These are phyloP conservation scores for Colletotrichum tamarilloi DNA, from an alignment of 2,329 filamentous ascomycete genomes.

Conservation along the genomic window DNA sequence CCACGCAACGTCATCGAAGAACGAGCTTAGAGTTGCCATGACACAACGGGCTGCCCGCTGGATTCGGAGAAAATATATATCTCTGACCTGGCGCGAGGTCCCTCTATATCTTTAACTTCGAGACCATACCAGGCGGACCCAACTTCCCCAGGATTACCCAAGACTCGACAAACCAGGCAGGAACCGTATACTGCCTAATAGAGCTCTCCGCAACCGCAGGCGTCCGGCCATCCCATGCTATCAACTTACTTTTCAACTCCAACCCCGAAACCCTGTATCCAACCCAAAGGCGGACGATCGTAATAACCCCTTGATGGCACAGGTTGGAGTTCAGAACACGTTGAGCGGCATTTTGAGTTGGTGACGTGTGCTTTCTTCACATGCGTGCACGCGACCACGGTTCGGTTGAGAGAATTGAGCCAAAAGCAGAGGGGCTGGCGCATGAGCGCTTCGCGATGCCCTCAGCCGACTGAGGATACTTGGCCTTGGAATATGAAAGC, in stretches of 20 bases:
- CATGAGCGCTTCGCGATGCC: background rate
- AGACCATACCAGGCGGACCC: background rate
- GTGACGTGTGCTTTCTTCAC: conserved; percentile 29
- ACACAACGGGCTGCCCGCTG: conserved; percentile 11
- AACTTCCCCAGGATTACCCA: conserved; percentile 15
- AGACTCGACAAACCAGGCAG: background rate
- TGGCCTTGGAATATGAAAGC: background rate
- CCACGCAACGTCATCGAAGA: conserved; percentile 21
- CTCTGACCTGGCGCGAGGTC: conserved; percentile 18
- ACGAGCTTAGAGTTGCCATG: conserved; percentile 6
- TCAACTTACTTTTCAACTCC: background rate
- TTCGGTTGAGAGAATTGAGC: conserved; percentile 1
- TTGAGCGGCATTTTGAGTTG: conserved; percentile 23
- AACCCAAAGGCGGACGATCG: conserved; percentile 12
- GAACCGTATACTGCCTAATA: background rate
- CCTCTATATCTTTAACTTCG: conserved; percentile 1
- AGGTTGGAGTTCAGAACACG: conserved; percentile 17
- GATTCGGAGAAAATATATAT: conserved; percentile 23
- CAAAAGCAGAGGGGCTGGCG: background rate
- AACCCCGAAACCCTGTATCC: conserved; percentile 4
- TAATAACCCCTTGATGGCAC: conserved; percentile 10
- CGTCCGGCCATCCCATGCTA: background rate
- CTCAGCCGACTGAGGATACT: background rate
- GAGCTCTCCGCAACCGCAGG: background rate
- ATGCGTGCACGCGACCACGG: conserved; percentile 22